These are phyloP conservation scores for Royoungia palumana DNA, from an alignment of 768 basidiomycete genomes.

Conservation along the genomic window DNA sequence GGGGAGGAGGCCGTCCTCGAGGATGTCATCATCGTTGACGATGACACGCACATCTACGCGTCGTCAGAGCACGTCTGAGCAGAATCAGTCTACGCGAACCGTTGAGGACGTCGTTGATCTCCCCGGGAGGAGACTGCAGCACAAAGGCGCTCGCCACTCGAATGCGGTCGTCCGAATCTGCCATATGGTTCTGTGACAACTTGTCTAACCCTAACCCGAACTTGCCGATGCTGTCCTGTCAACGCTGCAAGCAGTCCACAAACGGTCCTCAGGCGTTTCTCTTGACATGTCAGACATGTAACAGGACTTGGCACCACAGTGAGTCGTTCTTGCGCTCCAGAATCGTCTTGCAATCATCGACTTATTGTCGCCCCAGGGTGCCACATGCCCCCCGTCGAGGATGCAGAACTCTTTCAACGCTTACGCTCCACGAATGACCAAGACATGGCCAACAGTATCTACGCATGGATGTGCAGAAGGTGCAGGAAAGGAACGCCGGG, in stretches of 20 bases:
- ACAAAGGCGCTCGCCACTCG: conserved; percentile 74
- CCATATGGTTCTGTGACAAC: conserved; percentile 39
- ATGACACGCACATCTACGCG: conserved; percentile 82
- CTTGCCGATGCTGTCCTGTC: conserved; percentile 9
- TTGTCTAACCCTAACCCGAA: conserved; percentile 27
- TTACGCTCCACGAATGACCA: conserved; percentile 24
- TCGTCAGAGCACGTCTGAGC: conserved; percentile 8
- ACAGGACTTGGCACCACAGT: conserved; percentile 35
- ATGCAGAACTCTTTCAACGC: conserved; percentile 22
- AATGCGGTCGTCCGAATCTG: conserved; percentile 55
- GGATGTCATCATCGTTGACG: conserved; percentile 79
- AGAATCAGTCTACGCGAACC: conserved; percentile 42
- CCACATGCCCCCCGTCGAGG: conserved; percentile 30
- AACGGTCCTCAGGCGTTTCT: conserved; percentile 31
- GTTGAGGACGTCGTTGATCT: conserved; percentile 95
- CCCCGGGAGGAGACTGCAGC: conserved; percentile 89
- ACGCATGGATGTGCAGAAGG: conserved; percentile 29
- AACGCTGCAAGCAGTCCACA: conserved; percentile 25
- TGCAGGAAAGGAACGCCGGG: conserved; percentile 24
- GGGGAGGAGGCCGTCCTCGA: conserved; percentile 74
- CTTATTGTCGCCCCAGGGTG: conserved; percentile 25
- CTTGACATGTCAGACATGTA: conserved; percentile 32
- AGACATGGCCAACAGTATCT: conserved; percentile 22
- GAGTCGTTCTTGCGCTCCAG: conserved; percentile 1
- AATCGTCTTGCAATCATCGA: not conserved